Evolutionary conservation across 2,329 filamentous ascomycete genomes (phyloP).

Genomic region (Neofusicoccum parvum): DNA sequence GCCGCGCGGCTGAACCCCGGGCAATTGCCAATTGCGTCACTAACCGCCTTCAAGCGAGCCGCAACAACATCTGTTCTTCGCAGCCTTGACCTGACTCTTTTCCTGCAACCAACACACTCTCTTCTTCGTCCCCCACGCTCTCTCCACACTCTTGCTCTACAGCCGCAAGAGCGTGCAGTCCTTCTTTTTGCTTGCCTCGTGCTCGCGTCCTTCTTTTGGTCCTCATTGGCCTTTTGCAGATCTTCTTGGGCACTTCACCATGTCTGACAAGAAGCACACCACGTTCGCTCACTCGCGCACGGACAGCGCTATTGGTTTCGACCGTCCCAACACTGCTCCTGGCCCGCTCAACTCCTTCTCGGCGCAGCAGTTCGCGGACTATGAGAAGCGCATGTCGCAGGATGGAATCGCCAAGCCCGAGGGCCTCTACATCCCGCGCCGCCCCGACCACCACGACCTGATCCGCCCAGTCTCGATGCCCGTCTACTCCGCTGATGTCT

Average conservation of each 20-base stretch:
- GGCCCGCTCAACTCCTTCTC: conserved; percentile 4
- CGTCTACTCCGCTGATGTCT: background rate
- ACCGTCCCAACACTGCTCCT: background rate
- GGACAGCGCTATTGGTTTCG: background rate
- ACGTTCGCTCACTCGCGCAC: background rate
- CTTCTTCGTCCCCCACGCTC: background rate
- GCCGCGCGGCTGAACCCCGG: background rate
- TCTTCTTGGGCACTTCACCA: background rate
- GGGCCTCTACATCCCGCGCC: background rate
- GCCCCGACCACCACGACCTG: background rate
- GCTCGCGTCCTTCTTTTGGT: background rate
- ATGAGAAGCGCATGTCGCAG: conserved; percentile 15
- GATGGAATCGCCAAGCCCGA: background rate
- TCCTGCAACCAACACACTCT: background rate
- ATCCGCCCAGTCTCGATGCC: background rate
- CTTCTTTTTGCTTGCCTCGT: background rate
- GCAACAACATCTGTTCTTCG: background rate
- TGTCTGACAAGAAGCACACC: background rate
- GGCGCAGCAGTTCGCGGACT: conserved; percentile 8
- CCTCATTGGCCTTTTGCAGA: background rate
- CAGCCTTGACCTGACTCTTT: background rate
- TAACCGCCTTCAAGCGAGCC: background rate
- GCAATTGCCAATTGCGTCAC: background rate
- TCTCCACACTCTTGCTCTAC: no score
- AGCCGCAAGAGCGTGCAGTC: background rate